Base-by-base conservation (phyloP, 257 asterid species). In the Nicotiana knightiana region DNA sequence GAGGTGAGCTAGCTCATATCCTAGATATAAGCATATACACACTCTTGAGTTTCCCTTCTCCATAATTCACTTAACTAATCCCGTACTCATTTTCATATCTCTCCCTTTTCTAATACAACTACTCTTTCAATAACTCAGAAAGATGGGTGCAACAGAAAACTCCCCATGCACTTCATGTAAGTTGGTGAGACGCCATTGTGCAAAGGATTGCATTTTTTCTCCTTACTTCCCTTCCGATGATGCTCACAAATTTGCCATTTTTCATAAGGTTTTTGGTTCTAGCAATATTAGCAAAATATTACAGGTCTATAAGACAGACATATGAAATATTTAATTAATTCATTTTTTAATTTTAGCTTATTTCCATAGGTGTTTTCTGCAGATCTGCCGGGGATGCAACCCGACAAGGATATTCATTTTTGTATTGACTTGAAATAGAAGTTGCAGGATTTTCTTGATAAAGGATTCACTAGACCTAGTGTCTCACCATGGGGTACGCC, bases 151-250 rank as follows among this genome's bases (percentile, higher is more conserved):
- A 61, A 21, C 37, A 4, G 55, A 55, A 28, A 33, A 39, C 67
- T 85, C 93, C 0, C 96, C 96, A 33, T 91, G 96, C 73, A 94
- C 96, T 13, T 90, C 96, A 15, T 90, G 96, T 87, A 91, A 89
- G 86, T 62, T 91, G 81, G 89, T 91, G 26, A 87, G 96, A 67
- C 88, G 96, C 66, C 90, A 94, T 26, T 91, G 96, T 76, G 90
- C 89, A 73, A 89, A 87, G 59, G 96, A 91, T 53, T 91, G 96
- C 86, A 30, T 87, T 32, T 91, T 57, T 90, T 93, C 24, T 0
- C 96, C 96, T 0, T 89, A 88, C 66, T 90, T 91, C 76, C 94
- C 93, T 5, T 86, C 92, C 8, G 90, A 90, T 33, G 93, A 91
- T 71, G 93, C 92, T 32, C 87, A 86, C 84, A 90, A 89, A 89